Conservation (phyloP, 257 asterid species). For the Fraxinus americana region DNA sequence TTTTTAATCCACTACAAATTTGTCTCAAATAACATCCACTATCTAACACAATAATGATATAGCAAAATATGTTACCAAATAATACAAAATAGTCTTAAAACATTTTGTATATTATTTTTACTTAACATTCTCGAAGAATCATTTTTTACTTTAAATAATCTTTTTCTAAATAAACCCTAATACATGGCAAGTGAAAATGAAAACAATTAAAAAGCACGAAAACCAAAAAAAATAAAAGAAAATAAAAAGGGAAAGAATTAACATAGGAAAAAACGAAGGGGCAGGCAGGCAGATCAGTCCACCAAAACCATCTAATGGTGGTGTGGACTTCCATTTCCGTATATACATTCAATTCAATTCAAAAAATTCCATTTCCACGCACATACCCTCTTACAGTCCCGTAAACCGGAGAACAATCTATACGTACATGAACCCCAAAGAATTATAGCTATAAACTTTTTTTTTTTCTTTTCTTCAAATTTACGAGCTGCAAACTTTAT, state of each 20-base stretch:
- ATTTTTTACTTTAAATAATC: too few species aligned
- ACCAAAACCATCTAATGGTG: background rate
- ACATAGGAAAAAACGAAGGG: background rate
- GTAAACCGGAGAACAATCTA: background rate
- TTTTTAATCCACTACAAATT: too few species aligned
- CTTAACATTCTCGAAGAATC: too few species aligned
- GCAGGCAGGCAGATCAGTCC: background rate
- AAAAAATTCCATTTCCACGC: background rate
- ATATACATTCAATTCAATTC: background rate
- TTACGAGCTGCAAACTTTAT: slow-evolving; percentile 15
- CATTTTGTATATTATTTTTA: too few species aligned
- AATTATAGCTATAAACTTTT: background rate
- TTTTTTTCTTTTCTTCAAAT: background rate
- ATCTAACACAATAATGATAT: too few species aligned
- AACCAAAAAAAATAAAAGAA: too few species aligned
- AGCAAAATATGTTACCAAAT: too few species aligned
- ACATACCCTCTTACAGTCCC: background rate
- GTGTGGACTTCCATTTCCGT: background rate
- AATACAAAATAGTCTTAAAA: too few species aligned
- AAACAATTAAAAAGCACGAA: too few species aligned
- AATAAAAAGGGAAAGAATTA: background rate
- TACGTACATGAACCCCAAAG: background rate
- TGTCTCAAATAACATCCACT: too few species aligned
- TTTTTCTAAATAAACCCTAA: too few species aligned
- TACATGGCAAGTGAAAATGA: too few species aligned